A percentile compares a stretch with the other conserved stretches of the same genome.
phyloP scores from a whole-genome alignment of 163 green algal species.

The Smithsoniella earleae region DNA sequence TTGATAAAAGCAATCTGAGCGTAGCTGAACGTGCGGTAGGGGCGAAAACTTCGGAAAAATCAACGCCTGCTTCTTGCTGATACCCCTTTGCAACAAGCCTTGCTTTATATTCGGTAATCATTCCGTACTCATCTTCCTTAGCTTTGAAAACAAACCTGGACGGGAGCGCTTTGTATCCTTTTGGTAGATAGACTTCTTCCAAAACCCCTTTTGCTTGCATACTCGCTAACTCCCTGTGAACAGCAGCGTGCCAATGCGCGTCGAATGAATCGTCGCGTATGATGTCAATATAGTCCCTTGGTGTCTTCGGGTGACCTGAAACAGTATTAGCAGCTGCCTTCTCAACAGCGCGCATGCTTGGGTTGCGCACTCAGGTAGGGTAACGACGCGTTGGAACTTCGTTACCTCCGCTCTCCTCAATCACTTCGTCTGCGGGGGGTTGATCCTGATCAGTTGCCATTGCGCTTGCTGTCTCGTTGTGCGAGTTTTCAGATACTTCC shows the following conservation, averaged over 20 bases:
- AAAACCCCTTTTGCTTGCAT: not conserved
- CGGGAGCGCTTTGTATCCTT: slow-evolving; percentile 35
- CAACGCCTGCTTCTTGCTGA: not conserved
- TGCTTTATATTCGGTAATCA: not conserved
- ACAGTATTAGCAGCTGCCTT: not conserved
- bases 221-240: not conserved
- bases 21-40: not conserved
- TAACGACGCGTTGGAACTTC: too few species aligned
- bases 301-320: not conserved
- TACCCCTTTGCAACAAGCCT: not conserved
- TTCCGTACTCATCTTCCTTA: slow-evolving; percentile 36
- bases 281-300: not conserved
- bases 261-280: slow-evolving; percentile 31
- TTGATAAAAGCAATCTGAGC: not conserved
- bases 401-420: too few species aligned
- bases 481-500: too few species aligned
- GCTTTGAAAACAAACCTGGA: slow-evolving; percentile 48
- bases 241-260: not conserved
- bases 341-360: not conserved
- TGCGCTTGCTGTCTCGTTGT: too few species aligned
- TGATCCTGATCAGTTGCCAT: too few species aligned
- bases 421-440: too few species aligned
- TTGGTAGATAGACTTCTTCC: not conserved
- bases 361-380: not conserved
- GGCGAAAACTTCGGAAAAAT: not conserved